phyloP scores from a whole-genome alignment of 2,329 filamentous ascomycete genomes.

The Fusarium pseudoanthophilum region DNA sequence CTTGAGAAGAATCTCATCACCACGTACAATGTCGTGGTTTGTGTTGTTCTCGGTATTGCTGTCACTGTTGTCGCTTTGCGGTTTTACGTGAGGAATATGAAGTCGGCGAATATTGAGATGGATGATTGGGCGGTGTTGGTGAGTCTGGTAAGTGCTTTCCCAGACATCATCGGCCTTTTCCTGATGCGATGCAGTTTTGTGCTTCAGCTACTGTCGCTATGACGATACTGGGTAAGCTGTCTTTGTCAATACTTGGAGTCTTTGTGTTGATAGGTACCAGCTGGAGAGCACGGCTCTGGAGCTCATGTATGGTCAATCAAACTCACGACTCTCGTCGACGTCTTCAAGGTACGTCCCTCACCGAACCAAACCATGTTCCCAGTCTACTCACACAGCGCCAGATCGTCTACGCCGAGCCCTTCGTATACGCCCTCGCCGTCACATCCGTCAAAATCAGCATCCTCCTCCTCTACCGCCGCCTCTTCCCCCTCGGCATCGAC shows the following conservation, averaged over 20 bases:
- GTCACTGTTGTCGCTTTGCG: not conserved
- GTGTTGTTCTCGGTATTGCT: not conserved
- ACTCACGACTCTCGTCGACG: not conserved
- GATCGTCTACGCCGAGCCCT: conserved; percentile 15
- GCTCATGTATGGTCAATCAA: conserved; percentile 15
- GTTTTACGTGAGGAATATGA: conserved; percentile 23
- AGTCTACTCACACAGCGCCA: fast-evolving
- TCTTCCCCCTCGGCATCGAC: conserved; percentile 18
- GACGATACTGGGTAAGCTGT: not conserved
- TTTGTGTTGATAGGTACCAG: not conserved
- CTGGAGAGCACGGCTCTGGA: not conserved
- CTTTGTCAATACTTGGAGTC: too few species aligned
- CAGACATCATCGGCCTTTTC: too few species aligned
- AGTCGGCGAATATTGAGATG: conserved; percentile 6
- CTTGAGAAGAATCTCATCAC: not conserved
- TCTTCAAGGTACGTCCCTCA: not conserved
- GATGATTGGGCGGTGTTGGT: conserved; percentile 15
- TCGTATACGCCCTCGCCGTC: conserved; percentile 17
- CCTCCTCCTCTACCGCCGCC: conserved; percentile 15
- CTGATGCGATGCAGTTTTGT: not conserved
- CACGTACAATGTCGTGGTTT: not conserved
- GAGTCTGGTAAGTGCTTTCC: not conserved
- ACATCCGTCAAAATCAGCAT: conserved; percentile 23
- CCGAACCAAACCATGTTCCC: too few species aligned
- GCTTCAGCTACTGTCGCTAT: not conserved